Evolutionary conservation across 805 yeast genomes (phyloP), one percentile per base, ranked within the genome.

Genomic region (Lipomyces sp.): DNA sequence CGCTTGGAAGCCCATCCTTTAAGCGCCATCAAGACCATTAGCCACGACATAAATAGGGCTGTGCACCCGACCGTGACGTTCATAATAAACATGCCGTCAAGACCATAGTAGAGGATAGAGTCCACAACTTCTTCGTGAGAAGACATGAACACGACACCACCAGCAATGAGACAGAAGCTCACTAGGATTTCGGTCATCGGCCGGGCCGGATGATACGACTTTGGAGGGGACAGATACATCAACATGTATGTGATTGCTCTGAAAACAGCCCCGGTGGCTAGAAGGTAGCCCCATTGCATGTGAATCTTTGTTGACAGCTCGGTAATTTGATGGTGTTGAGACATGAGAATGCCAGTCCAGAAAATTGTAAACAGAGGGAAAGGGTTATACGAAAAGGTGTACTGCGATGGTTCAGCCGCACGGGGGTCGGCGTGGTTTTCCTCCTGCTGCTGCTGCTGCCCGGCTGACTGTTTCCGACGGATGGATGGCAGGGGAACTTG

Each of bases 321-420:
- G 0, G 95, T 88, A 4, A 93, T 90, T 78, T 95, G 99, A 51
- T 86, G 87, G 78, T 95, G 99, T 77, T 89, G 91, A 1, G 98
- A 92, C 99, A 95, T 95, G 69, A 95, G 82, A 13, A 89, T 83
- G 35, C 99, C 99, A 0, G 98, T 95, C 97, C 97, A 95, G 79
- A 90, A 95, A 42, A 95, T 90, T 1, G 96, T 92, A 71, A 95
- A 85, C 0, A 90, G 87, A 2, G 98, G 98, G 85, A 95, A 92
- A 42, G 98, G 98, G 76, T 95, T 95, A 70, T 96, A 93, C 0
- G 96, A 88, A 77, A 89, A 80, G 70, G 85, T 72, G 50, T 66
- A 60, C 35, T 69, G 67, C 11, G 55, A 65, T 18, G 71, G 70
- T 53, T 59, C 53, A 18, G 67, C 65, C 50, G 59, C 62, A 13